These are phyloP conservation scores for Monosporascus sp. DNA, from an alignment of 2,329 filamentous ascomycete species.

Conservation along the genomic window DNA sequence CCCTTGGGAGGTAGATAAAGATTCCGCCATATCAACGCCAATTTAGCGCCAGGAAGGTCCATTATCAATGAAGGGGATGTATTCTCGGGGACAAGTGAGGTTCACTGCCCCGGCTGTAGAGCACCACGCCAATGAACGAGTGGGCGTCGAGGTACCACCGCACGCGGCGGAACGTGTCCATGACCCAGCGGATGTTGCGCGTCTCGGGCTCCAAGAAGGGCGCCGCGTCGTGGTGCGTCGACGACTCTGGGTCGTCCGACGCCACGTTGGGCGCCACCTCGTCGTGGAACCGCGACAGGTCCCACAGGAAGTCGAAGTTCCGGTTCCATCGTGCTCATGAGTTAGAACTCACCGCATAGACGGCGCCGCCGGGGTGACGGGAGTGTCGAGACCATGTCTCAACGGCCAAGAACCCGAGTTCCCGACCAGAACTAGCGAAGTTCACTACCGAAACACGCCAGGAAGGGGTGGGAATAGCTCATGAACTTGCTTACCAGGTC, in stretches of 20 bases:
- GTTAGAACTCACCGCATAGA: too few relatives aligned
- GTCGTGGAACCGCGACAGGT: constrained; percentile 39
- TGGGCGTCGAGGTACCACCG: constrained; percentile 56
- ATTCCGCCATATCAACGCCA: too few relatives aligned
- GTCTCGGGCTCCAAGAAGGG: constrained; percentile 51
- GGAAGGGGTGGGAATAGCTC: too few relatives aligned
- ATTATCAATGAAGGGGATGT: too few relatives aligned
- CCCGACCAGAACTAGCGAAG: too few relatives aligned
- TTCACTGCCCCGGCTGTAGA: constrained; percentile 51
- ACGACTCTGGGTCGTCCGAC: constrained; percentile 28
- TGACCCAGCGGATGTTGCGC: constrained; percentile 45
- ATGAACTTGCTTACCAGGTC: constrained; percentile 29
- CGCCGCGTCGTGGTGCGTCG: constrained; percentile 49
- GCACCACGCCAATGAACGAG: constrained; percentile 44
- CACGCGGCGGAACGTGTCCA: constrained; percentile 43
- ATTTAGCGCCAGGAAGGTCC: too few relatives aligned
- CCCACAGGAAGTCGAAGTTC: constrained; percentile 54
- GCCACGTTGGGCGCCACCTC: constrained; percentile 32
- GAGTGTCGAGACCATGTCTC: too few relatives aligned
- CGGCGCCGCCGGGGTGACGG: too few relatives aligned
- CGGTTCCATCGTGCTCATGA: constrained; percentile 30
- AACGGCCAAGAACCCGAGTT: too few relatives aligned
- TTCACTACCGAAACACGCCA: too few relatives aligned
- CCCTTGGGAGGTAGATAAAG: too few relatives aligned
- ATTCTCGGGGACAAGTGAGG: too few relatives aligned